Evolutionary conservation across 2,329 filamentous ascomycete species (phyloP).

Genomic region (Fusarium oxysporum): DNA sequence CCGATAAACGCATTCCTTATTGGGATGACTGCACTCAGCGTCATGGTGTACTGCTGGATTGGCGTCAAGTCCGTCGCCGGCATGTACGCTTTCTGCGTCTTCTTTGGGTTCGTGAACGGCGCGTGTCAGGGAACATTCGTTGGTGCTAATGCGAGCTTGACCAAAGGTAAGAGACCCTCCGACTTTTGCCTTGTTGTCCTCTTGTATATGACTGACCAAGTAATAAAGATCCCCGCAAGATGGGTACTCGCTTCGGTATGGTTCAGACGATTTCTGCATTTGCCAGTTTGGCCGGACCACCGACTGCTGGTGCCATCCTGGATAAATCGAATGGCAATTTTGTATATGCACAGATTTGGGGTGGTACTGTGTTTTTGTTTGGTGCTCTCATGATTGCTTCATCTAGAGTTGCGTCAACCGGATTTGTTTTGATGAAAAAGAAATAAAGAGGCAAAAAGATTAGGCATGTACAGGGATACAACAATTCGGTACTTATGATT

Average conservation of each 20-base stretch:
- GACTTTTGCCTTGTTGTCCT: neutral
- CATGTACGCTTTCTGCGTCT: constrained; percentile 47
- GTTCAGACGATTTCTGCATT: constrained; percentile 56
- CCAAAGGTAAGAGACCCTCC: constrained; percentile 15
- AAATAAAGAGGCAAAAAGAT: constrained; percentile 4
- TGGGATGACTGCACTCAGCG: constrained; percentile 45
- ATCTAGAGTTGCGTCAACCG: constrained; percentile 51
- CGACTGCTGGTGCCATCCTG: constrained; percentile 50
- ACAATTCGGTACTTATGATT: neutral
- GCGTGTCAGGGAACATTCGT: constrained; percentile 49
- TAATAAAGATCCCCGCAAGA: constrained; percentile 52
- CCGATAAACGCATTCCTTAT: constrained; percentile 59
- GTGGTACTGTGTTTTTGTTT: constrained; percentile 54
- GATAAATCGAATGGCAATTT: constrained; percentile 47
- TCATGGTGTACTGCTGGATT: constrained; percentile 49
- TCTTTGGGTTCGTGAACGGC: constrained; percentile 47
- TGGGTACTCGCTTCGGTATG: constrained; percentile 59
- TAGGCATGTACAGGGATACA: neutral
- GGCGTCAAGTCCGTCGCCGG: constrained; percentile 42
- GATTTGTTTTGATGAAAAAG: constrained; percentile 53
- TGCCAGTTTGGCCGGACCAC: constrained; percentile 56
- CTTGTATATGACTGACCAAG: neutral
- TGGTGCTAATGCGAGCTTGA: constrained; percentile 54
- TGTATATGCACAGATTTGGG: constrained; percentile 61
- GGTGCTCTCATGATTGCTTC: constrained; percentile 49